Conservation (phyloP, 2,329 filamentous ascomycete species). For the Fonsecaea pedrosoi region DNA sequence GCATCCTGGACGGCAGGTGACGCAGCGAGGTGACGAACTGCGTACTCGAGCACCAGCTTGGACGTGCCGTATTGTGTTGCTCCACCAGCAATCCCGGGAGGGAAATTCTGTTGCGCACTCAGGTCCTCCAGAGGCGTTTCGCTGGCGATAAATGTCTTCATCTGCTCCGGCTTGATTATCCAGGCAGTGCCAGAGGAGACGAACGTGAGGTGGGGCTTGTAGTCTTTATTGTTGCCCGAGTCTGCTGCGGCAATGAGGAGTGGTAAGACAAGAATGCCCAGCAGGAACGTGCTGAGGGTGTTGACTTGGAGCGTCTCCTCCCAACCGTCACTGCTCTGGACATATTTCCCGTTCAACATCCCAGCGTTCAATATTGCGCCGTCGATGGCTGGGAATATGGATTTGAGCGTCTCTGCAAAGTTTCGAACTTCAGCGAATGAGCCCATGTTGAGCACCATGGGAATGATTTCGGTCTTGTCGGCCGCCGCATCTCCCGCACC, state of each 20-base stretch:
- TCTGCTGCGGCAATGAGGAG: constrained; percentile 50
- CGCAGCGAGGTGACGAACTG: constrained; percentile 48
- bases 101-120: constrained; percentile 44
- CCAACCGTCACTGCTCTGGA: constrained; percentile 52
- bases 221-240: constrained; percentile 25
- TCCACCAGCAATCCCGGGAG: constrained; percentile 31
- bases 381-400: constrained; percentile 50
- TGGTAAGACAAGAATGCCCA: constrained; percentile 61
- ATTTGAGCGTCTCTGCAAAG: constrained; percentile 47
- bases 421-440: constrained; percentile 53
- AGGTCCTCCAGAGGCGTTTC: constrained; percentile 46
- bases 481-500: constrained; percentile 38
- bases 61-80: constrained; percentile 51
- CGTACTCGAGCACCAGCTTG: constrained; percentile 53
- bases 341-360: constrained; percentile 49
- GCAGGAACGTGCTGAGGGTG: constrained; percentile 61
- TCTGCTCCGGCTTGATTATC: constrained; percentile 44
- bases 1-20: constrained; percentile 34
- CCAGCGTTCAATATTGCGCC: constrained; percentile 56
- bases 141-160: constrained; percentile 41
- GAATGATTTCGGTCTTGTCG: constrained; percentile 47
- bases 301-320: constrained; percentile 65
- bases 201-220: constrained; percentile 51
- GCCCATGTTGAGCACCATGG: constrained; percentile 57
- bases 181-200: constrained; percentile 53